These are phyloP conservation scores for Agaricales sp. DNA, from an alignment of 1,284 basidiomycete genomes.

Conservation along the genomic window DNA sequence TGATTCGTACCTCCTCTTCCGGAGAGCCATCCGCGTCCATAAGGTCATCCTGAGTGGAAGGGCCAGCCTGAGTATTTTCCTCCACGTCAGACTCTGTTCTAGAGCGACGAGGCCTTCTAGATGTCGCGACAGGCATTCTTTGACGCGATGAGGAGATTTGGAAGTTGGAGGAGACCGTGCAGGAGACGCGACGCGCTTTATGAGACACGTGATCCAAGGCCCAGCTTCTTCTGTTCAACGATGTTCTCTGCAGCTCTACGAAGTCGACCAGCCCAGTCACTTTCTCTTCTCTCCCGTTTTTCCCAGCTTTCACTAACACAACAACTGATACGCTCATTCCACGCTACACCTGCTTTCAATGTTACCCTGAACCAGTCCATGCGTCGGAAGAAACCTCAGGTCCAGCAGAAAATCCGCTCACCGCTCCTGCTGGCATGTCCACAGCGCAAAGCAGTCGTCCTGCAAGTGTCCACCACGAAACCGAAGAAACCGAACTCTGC, in stretches of 20 bases:
- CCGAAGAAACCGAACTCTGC: conserved; percentile 99
- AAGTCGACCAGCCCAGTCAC: neutral
- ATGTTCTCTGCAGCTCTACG: neutral
- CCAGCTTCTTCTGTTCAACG: neutral
- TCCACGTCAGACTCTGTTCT: neutral
- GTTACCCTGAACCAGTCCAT: conserved; percentile 81
- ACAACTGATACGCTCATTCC: conserved; percentile 47
- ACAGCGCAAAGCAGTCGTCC: conserved; percentile 87
- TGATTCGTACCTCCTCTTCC: conserved; percentile 15
- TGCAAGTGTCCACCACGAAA: conserved; percentile 74
- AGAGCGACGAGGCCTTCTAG: neutral
- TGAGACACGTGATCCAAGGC: neutral
- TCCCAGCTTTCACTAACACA: neutral
- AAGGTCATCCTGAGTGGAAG: neutral
- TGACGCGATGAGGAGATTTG: too few species aligned
- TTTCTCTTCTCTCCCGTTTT: neutral
- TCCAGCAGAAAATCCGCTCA: conserved; percentile 44
- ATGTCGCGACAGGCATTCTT: neutral
- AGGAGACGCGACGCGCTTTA: neutral
- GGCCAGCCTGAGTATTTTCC: neutral
- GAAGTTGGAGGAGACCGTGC: too few species aligned
- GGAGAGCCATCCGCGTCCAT: neutral
- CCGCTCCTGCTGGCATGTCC: conserved; percentile 73
- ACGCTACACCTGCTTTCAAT: conserved; percentile 43
- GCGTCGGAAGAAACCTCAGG: conserved; percentile 41